Evolutionary conservation across 768 basidiomycete species (phyloP), one percentile per base, ranked within the genome.

Genomic region (Xerocomus brunneocitrinus): DNA sequence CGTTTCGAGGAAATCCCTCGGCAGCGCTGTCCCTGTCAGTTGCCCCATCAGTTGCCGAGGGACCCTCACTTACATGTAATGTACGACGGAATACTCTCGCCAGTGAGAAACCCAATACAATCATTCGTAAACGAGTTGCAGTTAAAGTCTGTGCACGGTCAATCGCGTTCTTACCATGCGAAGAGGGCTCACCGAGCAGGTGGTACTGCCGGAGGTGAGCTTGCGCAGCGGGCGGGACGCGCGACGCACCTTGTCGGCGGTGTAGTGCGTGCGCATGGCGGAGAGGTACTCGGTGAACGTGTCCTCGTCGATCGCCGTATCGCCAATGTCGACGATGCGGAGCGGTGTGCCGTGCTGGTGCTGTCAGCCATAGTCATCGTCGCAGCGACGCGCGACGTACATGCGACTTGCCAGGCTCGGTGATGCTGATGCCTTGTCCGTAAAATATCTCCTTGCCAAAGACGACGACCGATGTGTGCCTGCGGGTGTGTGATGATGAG

Each of bases 101-200:
- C 92, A 0, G 91, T 95, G 45, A 98, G 71, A 64, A 97, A 94
- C 3, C 88, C 92, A 32, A 92, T 72, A 53, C 84, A 84, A 58
- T 95, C 92, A 54, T 87, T 91, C 3, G 92, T 94, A 59, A 98
- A 98, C 2, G 90, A 88, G 68, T 98, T 98, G 70, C 94, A 97
- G 62, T 97, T 97, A 59, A 95, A 95, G 40, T 95, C 91, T 87
- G 57, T n/a, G n/a, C 38, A 8, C 4, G n/a, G 19, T 35, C 10
- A 14, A 10, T 8, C 31, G 31, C 31, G 31, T 12, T 10, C 8
- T 8, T 8, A 10, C 9, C 9, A 32, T 9, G 31, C 31, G 31
- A 8, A 14, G 8, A 7, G 41, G 19, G 47, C 68, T 53, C 65
- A 88, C 89, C 87, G 77, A 92, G 68, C n/a, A 92, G 75, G 67